phyloP scores from a whole-genome alignment of 805 yeast species.

The Blastobotrys terrestris region DNA sequence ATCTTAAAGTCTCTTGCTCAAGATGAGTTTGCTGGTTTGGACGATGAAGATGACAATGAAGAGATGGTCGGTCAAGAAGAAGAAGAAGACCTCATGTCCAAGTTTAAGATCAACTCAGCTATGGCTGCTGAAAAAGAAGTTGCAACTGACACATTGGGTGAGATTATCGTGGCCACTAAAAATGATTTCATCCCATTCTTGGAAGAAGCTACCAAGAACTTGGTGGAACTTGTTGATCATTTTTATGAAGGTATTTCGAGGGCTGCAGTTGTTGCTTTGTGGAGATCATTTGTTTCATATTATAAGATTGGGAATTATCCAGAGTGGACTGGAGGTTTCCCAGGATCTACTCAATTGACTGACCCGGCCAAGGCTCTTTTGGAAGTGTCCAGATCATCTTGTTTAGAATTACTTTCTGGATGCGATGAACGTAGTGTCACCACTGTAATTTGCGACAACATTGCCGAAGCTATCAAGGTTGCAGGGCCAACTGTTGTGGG shows the following conservation, averaged over 20 bases:
- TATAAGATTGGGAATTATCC: slow-evolving; percentile 26
- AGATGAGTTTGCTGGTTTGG: slow-evolving; percentile 54
- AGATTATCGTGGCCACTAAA: slow-evolving; percentile 83
- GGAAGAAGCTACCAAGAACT: slow-evolving; percentile 53
- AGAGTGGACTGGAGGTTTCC: slow-evolving; percentile 32
- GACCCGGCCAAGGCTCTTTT: slow-evolving; percentile 55
- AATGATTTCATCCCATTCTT: slow-evolving; percentile 72
- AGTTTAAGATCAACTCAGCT: slow-evolving; percentile 86
- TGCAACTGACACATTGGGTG: slow-evolving; percentile 85
- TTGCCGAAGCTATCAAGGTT: slow-evolving; percentile 59
- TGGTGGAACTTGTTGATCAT: slow-evolving; percentile 69
- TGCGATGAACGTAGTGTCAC: slow-evolving; percentile 85
- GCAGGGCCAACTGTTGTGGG: slow-evolving; percentile 68
- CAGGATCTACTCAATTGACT: slow-evolving; percentile 17
- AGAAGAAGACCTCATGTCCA: slow-evolving; percentile 61
- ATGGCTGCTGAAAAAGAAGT: slow-evolving; percentile 93
- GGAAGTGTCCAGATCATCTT: slow-evolving; percentile 57
- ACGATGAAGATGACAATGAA: slow-evolving; percentile 35
- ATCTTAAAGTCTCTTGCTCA: slow-evolving; percentile 78
- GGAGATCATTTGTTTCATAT: slow-evolving; percentile 76
- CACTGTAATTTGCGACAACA: slow-evolving; percentile 64
- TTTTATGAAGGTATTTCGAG: slow-evolving; percentile 85
- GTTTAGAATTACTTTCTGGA: slow-evolving; percentile 57
- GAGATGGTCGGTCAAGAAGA: slow-evolving; percentile 40
- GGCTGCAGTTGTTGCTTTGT: slow-evolving; percentile 72